phyloP scores from a whole-genome alignment of 345 rosid species.

The Moricandia moricandioides region DNA sequence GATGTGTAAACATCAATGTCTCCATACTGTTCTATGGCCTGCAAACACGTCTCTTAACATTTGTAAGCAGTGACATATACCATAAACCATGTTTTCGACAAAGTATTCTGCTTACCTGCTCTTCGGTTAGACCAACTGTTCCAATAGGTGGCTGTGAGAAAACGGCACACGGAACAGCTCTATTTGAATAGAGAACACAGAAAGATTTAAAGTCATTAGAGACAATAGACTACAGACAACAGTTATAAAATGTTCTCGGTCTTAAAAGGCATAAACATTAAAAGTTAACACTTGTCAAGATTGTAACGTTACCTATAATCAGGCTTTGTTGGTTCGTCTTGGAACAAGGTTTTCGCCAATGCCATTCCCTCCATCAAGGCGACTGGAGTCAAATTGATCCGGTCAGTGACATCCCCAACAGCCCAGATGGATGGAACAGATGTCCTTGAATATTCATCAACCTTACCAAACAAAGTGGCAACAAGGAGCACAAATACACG shows the following conservation, averaged over 20 bases:
- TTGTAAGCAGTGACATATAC: background rate
- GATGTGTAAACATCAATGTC: constrained; percentile 82
- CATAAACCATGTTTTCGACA: background rate
- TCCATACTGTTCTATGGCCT: constrained; percentile 76
- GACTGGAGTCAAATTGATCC: constrained; percentile 95
- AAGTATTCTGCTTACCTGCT: constrained; percentile 55
- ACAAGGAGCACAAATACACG: background rate
- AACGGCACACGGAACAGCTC: constrained; percentile 92
- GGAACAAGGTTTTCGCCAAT: constrained; percentile 78
- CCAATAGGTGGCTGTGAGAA: constrained; percentile 98
- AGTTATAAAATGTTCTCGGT: background rate
- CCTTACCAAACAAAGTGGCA: constrained; percentile 48
- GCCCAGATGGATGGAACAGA: constrained; percentile 96
- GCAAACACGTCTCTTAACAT: constrained; percentile 30
- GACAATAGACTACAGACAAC: background rate
- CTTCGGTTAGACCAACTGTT: constrained; percentile 87
- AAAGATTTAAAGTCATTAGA: constrained; percentile 12
- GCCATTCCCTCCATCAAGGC: constrained; percentile 99
- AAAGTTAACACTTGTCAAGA: background rate
- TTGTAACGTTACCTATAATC: constrained; percentile 58
- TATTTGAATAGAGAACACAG: constrained; percentile 30
- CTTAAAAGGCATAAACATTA: no score
- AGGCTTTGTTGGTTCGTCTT: constrained; percentile 81
- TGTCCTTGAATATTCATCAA: constrained; percentile 81
- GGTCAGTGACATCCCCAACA: constrained; percentile 93